These are phyloP conservation scores for Phytophthora palmivora DNA, from an alignment of 352 stramenopile genomes.

Conservation along the genomic window DNA sequence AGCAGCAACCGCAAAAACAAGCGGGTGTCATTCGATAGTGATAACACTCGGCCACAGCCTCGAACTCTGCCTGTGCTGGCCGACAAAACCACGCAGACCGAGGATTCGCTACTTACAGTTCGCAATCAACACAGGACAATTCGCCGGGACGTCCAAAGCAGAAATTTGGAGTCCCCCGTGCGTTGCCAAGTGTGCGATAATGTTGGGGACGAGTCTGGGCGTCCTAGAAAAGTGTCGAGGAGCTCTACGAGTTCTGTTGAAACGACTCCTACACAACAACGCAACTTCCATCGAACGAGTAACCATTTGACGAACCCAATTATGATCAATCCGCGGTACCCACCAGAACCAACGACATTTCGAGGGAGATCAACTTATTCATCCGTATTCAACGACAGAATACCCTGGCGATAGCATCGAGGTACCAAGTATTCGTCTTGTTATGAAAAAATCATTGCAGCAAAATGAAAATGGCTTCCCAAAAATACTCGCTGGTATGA, in stretches of 20 bases:
- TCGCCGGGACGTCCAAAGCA: conserved; percentile 2
- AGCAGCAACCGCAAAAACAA: conserved; percentile 30
- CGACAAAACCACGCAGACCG: conserved; percentile 50
- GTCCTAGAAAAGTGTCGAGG: conserved; percentile 25
- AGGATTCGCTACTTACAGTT: conserved; percentile 18
- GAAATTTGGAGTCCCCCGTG: background rate
- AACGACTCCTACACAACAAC: conserved; percentile 3
- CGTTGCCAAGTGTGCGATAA: conserved; percentile 15
- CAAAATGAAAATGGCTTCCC: conserved; percentile 13
- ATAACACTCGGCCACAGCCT: conserved; percentile 19
- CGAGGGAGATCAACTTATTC: conserved; percentile 51
- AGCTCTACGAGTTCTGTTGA: conserved; percentile 1
- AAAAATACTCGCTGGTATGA: conserved; percentile 23
- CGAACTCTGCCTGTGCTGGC: conserved; percentile 34
- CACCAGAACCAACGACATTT: conserved; percentile 48
- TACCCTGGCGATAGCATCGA: conserved; percentile 39
- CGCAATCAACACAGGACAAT: background rate
- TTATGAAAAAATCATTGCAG: conserved; percentile 6
- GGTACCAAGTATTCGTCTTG: background rate
- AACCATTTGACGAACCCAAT: conserved; percentile 52
- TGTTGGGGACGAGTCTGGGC: conserved; percentile 11
- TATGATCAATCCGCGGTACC: conserved; percentile 56
- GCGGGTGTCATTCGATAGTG: conserved; percentile 34
- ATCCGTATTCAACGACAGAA: conserved; percentile 37
- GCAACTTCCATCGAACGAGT: conserved; percentile 23